These are phyloP conservation scores for Sextonia rubra DNA, from an alignment of 164 flowering plant species.

Conservation along the genomic window DNA sequence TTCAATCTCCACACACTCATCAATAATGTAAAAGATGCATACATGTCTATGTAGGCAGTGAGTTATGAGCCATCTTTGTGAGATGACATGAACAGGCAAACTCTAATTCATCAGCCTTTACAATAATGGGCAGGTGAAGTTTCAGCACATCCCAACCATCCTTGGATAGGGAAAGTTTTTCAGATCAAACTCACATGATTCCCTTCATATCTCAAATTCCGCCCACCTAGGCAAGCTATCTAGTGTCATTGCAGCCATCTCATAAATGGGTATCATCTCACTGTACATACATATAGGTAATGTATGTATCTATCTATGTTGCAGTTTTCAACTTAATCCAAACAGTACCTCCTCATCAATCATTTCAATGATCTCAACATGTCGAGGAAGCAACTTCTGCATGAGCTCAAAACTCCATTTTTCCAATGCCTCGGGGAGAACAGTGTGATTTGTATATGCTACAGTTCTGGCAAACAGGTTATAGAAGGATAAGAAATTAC, in stretches of 20 bases:
- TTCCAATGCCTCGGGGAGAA: conserved; percentile 95
- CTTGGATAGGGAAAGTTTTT: too few species aligned
- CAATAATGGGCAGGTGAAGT: too few species aligned
- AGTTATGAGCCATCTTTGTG: too few species aligned
- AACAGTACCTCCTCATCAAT: conserved; percentile 82
- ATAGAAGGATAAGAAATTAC: conserved; percentile 4
- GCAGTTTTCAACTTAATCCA: background rate
- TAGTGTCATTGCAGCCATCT: too few species aligned
- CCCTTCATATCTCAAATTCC: too few species aligned
- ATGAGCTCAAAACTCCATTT: conserved; percentile 95
- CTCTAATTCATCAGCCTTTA: too few species aligned
- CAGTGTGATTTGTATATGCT: conserved; percentile 97
- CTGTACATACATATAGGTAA: too few species aligned
- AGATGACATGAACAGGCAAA: background rate
- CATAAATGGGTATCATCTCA: too few species aligned
- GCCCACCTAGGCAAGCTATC: too few species aligned
- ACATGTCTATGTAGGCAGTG: too few species aligned
- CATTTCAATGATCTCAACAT: conserved; percentile 83
- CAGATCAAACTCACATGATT: too few species aligned
- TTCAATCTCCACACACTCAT: background rate
- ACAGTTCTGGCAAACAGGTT: conserved; percentile 54
- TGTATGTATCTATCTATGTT: background rate
- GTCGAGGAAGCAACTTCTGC: conserved; percentile 91
- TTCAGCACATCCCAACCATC: too few species aligned
- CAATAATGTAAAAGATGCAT: background rate